Conservation (phyloP, 768 basidiomycete genomes). For the Russula sp. region DNA sequence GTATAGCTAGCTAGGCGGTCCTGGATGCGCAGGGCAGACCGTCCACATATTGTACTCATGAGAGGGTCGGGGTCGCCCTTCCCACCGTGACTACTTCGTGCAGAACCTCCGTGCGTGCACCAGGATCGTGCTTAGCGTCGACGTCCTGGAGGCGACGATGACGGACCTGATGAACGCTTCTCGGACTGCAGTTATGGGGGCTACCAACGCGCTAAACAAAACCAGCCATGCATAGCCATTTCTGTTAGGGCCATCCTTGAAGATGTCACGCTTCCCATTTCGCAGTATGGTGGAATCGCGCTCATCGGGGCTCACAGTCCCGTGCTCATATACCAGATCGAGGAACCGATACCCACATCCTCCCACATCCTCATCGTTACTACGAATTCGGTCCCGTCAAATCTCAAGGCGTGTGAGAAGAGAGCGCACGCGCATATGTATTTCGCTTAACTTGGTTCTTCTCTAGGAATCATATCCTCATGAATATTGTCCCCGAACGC, state of each 20-base stretch:
- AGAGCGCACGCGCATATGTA: too few species aligned
- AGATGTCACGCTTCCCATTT: conserved; percentile 67
- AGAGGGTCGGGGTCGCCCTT: too few species aligned
- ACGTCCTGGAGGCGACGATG: too few species aligned
- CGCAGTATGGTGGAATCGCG: conserved; percentile 76
- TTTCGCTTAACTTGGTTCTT: neutral
- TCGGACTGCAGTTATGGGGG: too few species aligned
- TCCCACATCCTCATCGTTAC: conserved; percentile 78
- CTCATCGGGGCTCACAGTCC: conserved; percentile 79
- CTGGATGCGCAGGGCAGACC: too few species aligned
- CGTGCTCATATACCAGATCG: conserved; percentile 90
- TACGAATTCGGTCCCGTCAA: conserved; percentile 72
- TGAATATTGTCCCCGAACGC: conserved; percentile 73
- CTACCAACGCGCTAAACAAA: too few species aligned
- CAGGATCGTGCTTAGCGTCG: too few species aligned
- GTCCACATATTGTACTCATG: too few species aligned
- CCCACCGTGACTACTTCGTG: too few species aligned
- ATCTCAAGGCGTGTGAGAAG: conserved; percentile 53
- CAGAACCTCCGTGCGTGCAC: too few species aligned
- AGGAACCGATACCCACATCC: conserved; percentile 43
- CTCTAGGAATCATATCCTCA: conserved; percentile 64
- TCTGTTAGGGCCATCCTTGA: conserved; percentile 79
- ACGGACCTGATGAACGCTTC: too few species aligned
- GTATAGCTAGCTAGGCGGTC: conserved; percentile 91
- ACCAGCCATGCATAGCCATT: conserved; percentile 57